Conservation (phyloP, 129 eudicot species). For the Flaveria bidentis region DNA sequence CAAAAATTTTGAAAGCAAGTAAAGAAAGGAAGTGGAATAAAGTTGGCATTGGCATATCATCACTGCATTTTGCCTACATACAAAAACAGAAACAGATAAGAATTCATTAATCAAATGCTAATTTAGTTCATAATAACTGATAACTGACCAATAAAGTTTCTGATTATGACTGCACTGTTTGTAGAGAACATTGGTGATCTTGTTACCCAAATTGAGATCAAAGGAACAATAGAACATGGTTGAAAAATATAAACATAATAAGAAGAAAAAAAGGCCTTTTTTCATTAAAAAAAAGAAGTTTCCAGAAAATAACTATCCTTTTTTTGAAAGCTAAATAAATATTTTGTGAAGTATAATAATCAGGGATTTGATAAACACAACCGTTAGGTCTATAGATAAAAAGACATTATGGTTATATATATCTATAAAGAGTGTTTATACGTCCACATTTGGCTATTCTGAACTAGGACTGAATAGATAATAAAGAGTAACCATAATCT, state of each 20-base stretch:
- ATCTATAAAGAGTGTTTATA: neutral
- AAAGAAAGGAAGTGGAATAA: constrained; percentile 86
- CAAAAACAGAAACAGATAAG: constrained; percentile 14
- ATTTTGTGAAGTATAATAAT: constrained; percentile 1
- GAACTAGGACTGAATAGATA: neutral
- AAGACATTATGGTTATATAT: neutral
- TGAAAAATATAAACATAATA: neutral
- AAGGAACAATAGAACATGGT: constrained; percentile 2
- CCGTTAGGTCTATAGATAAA: neutral
- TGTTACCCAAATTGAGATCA: constrained; percentile 14
- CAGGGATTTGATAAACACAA: neutral
- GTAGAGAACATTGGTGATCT: neutral
- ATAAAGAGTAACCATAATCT: neutral
- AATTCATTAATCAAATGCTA: constrained; percentile 5
- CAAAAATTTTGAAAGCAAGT: constrained; percentile 90
- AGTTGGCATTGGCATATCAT: constrained; percentile 91
- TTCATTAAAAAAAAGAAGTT: too few relatives aligned
- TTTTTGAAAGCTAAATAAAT: neutral
- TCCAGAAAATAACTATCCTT: neutral
- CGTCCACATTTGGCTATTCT: neutral
- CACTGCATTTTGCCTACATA: constrained; percentile 62
- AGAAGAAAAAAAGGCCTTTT: neutral
- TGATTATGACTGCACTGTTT: neutral
- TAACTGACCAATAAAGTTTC: constrained; percentile 8
- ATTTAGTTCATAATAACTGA: constrained; percentile 6